A percentile compares a stretch with the other conserved stretches of the same genome.
Evolutionary conservation across 129 eudicot species (phyloP).

Genomic region (Escallonia rubra): DNA sequence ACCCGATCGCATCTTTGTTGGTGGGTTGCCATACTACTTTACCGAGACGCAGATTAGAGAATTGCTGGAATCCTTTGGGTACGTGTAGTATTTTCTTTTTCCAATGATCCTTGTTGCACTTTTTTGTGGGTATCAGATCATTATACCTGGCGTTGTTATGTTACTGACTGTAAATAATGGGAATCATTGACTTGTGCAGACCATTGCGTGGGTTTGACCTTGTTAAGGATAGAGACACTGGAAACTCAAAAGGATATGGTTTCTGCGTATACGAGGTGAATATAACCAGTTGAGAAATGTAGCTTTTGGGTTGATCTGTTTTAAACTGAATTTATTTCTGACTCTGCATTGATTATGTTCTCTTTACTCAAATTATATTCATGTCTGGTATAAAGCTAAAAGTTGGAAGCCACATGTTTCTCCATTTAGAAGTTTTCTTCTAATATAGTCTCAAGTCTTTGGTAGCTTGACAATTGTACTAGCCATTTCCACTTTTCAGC

Average conservation of each 20-base stretch:
- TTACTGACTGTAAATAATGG: conserved; percentile 3
- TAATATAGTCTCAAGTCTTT: not conserved
- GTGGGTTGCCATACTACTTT: conserved; percentile 83
- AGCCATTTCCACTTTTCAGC: too few relatives aligned
- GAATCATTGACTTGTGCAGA: conserved; percentile 35
- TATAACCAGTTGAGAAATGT: not conserved
- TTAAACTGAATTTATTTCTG: not conserved
- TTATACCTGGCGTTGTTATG: not conserved
- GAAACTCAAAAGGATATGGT: conserved; percentile 93
- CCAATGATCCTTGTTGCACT: not conserved
- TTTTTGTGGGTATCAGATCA: not conserved
- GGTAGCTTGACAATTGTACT: not conserved
- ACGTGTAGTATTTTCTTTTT: conserved; percentile 12
- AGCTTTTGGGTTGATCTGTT: not conserved
- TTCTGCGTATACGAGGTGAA: conserved; percentile 82
- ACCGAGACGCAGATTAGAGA: conserved; percentile 80
- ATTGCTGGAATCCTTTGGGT: conserved; percentile 89
- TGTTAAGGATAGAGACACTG: conserved; percentile 90
- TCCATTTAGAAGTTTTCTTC: not conserved
- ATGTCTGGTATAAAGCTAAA: too few relatives aligned
- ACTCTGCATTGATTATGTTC: not conserved
- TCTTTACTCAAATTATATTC: not conserved
- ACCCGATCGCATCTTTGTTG: conserved; percentile 87
- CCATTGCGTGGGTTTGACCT: conserved; percentile 86
- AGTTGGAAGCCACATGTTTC: not conserved